Evolutionary conservation across 805 yeast genomes (phyloP), one percentile per base, ranked within the genome.

Genomic region (Scheffersomyces spartinae): DNA sequence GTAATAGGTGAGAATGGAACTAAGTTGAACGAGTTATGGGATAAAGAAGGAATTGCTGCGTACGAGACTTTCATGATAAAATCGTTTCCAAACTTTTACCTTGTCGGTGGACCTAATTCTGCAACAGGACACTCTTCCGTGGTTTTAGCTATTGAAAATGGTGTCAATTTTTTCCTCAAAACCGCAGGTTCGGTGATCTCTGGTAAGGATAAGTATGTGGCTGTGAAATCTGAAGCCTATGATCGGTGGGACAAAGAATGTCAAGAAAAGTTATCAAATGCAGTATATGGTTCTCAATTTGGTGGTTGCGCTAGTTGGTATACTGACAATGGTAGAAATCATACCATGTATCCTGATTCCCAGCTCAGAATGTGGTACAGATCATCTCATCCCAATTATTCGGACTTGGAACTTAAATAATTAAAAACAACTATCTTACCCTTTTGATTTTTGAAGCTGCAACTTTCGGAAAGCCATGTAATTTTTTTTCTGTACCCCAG

Each of bases 281-380:
- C 51, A 4, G 64, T 59, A 2, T 59, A 47, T 35, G 65, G 65
- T 3, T 39, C 55, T 7, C 29, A 34, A 3, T 53, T 51, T 29
- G 65, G 64, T 3, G 65, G 65, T 2, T 59, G 65, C 33, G 37
- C 36, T 9, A 45, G 61, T n/a, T 59, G 65, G 64, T 59, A 57
- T 28, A 14, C 50, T 2, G 29, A 35, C 16, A 40, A 32, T 13
- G 51, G 49, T 9, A 26, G 35, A 27, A 58, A 58, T 31, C 34
- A 42, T 18, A 43, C 61, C 7, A 47, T 57, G 3, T 59, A 55
- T 28, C 61, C 63, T 2, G 52, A 43, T 31, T 47, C 58, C 9
- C 65, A 59, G 35, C 9, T 52, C 8, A 30, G 35, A 17, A 54
- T 35, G 30, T 56, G 49, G 49, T 39, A 44, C 38, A 38, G 35